These are phyloP conservation scores for Cucumis sativus DNA, from an alignment of 306 rosid species.

Conservation along the genomic window Cucumber_9930_V3 NC_026660.2:130001-130500, in stretches of 20 bases:
- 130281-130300: conserved; percentile 66
- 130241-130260: conserved; percentile 58
- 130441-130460: conserved; percentile 90
- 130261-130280: conserved; percentile 71
- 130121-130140: conserved; percentile 66
- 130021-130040: background rate
- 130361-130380: conserved; percentile 88
- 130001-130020: background rate
- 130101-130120: conserved; percentile 85
- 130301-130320: conserved; percentile 84
- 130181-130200: conserved; percentile 73
- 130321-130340: conserved; percentile 91
- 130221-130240: conserved; percentile 83
- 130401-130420: conserved; percentile 81
- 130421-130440: conserved; percentile 90
- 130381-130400: conserved; percentile 94
- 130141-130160: conserved; percentile 47
- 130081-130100: conserved; percentile 67
- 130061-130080: conserved; percentile 28
- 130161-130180: conserved; percentile 66
- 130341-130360: conserved; percentile 88
- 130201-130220: conserved; percentile 89
- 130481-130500: conserved; percentile 92
- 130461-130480: conserved; percentile 94
- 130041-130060: conserved; percentile 4